Evolutionary conservation across 257 asterid species (phyloP), one percentile per base, ranked within the genome.

Genomic region (Dorcoceras hygrometricum): DNA sequence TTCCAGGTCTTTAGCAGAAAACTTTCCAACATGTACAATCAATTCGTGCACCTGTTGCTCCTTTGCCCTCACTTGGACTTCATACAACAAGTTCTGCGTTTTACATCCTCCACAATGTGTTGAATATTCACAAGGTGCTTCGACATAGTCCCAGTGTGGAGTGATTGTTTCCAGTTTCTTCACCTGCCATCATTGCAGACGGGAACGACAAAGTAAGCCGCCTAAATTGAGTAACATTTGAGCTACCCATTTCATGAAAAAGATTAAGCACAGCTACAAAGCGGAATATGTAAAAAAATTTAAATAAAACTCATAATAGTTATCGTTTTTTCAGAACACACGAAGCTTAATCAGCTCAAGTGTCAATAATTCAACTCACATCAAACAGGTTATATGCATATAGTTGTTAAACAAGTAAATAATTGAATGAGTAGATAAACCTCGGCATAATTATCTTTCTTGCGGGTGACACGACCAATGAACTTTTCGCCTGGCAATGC

Each of bases 71-170:
- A 85, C 81, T 79, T 93, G 99, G 65, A 95, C 90, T 68, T 83
- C 90, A 67, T 93, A 93, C 62, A 84, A 68, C 83, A 93, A 76
- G 73, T 81, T 77, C 87, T 93, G 99, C 18, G 95, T 90, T 72
- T 85, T 93, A 73, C 99, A 93, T 72, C 99, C 99, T 69, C 99
- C 99, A 67, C 99, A 93, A 66, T 88, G 81, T 39, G 87, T 75
- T 19, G 99, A 87, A 81, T 81, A 85, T 74, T 86, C 96, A 75
- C 99, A 93, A 0, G 99, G 99, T 19, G 97, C 99, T 69, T 82
- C 96, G 65, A 90, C 95, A 27, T 54, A 53, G 74, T 93, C 95
- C 84, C 80, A 67, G 53, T 90, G 99, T 59, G 87, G 89, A 57
- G 83, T 64, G 57, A 90, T 80, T 0, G 91, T 86, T 81, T 86